phyloP scores from a whole-genome alignment of 495 filamentous ascomycete species.

The Daldinia decipiens region DNA sequence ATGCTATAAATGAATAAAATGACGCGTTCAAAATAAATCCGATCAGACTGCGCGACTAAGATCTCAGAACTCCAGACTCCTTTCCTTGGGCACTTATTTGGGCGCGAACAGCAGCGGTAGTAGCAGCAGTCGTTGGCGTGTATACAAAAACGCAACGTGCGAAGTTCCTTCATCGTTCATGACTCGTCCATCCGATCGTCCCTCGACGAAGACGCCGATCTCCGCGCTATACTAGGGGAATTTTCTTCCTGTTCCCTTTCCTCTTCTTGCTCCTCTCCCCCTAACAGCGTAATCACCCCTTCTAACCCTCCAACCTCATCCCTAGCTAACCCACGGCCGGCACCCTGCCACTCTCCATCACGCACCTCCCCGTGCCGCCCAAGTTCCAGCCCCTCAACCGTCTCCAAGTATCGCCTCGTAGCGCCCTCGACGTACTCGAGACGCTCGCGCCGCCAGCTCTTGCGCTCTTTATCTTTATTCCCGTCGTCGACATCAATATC shows the following conservation, averaged over 20 bases:
- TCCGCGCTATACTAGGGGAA: not conserved
- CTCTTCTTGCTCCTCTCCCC: conserved; percentile 24
- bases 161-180: conserved; percentile 14
- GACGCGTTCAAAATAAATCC: not conserved
- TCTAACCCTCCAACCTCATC: conserved; percentile 66
- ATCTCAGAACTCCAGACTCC: conserved; percentile 30
- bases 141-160: conserved; percentile 4
- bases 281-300: conserved; percentile 55
- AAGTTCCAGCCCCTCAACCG: conserved; percentile 64
- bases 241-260: not conserved
- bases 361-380: conserved; percentile 65
- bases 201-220: conserved; percentile 14
- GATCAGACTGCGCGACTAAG: not conserved
- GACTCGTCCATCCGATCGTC: conserved; percentile 48
- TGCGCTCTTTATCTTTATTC: conserved; percentile 38
- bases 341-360: conserved; percentile 66
- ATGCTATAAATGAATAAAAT: not conserved
- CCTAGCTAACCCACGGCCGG: conserved; percentile 51
- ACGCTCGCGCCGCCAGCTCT: conserved; percentile 66
- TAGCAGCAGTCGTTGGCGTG: not conserved
- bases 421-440: conserved; percentile 81
- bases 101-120: not conserved
- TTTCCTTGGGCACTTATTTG: conserved; percentile 14
- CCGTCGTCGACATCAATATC: conserved; percentile 35
- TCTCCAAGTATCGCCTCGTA: conserved; percentile 65